Evolutionary conservation across 2,329 filamentous ascomycete species (phyloP), one percentile per base, ranked within the genome.

Genomic region (Plenodomus biglobosus): DNA sequence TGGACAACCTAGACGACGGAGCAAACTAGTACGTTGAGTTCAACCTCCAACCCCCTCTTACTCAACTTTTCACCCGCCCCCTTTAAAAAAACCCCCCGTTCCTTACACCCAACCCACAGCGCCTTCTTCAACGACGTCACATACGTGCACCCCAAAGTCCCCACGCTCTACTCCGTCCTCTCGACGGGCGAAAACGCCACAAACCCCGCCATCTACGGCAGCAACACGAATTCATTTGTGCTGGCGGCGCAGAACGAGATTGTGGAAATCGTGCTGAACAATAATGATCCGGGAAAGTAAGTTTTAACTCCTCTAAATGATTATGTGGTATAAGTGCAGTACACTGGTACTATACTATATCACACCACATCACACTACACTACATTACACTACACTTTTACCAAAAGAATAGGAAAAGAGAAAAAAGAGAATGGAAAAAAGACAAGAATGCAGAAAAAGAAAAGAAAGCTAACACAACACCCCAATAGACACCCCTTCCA

Each of bases 231-330:
- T 36, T 73, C 78, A 1, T 80, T 90, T 58, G 78, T 95, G 2
- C 79, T 95, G 11, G 76, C 84, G 21, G 81, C n/a, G n/a, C n/a
- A 85, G 53, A 81, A 80, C 46, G 72, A 83, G 22, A 77, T 89
- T n/a, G 81, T 92, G 21, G 84, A 92, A 64, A 79, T 92, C 42
- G 73, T 90, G 16, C 75, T 92, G n/a, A 89, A 91, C 75, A 92
- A 91, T 64, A 77, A 83, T 38, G 88, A 92, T 59, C 78, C 50
- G 75, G 78, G 88, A 36, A 85, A 69, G 56, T 61, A 45, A 8
- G 58, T 46, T 5, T 38, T n/a, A 6, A 8, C 6, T 10, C n/a
- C 18, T 8, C 11, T 24, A 19, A 83, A 71, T 81, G n/a, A n/a
- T n/a, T n/a, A n/a, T n/a, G n/a, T n/a, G n/a, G n/a, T n/a, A n/a